phyloP scores from a whole-genome alignment of 139 green algal species.

The Pseudopediastrum boryanum region DNA sequence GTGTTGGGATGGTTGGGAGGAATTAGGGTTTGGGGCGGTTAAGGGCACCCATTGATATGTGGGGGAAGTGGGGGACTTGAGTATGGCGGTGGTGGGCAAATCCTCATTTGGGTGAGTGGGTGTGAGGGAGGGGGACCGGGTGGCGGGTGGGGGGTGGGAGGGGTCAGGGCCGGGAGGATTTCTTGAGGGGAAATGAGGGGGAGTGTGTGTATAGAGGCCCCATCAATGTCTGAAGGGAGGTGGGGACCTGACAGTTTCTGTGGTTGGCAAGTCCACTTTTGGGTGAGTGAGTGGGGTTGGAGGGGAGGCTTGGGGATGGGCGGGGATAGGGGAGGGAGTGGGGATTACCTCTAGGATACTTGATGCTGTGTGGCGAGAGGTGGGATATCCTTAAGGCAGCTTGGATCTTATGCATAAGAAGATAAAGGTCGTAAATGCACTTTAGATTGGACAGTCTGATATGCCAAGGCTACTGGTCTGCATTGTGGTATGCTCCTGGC shows the following conservation, averaged over 20 bases:
- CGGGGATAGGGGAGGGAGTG: too few relatives aligned
- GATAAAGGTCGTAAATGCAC: too few relatives aligned
- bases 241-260: too few relatives aligned
- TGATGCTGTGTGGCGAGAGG: too few relatives aligned
- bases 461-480: background rate
- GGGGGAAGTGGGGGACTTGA: constrained; percentile 31
- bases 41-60: constrained; percentile 17
- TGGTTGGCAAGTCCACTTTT: background rate
- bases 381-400: too few relatives aligned
- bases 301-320: too few relatives aligned
- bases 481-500: background rate
- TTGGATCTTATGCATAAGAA: too few relatives aligned
- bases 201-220: background rate
- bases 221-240: too few relatives aligned
- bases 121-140: background rate
- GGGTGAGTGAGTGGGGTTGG: too few relatives aligned
- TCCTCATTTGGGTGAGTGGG: constrained; percentile 34
- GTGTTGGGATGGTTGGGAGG: too few relatives aligned
- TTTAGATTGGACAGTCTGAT: background rate
- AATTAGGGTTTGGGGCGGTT: too few relatives aligned
- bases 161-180: background rate
- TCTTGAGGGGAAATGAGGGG: background rate
- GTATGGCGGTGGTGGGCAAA: constrained; percentile 39
- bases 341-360: too few relatives aligned
- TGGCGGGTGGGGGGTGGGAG: background rate